These are phyloP conservation scores for Verticillium longisporum DNA, from an alignment of 2,329 filamentous ascomycete genomes.

Conservation along the genomic window DNA sequence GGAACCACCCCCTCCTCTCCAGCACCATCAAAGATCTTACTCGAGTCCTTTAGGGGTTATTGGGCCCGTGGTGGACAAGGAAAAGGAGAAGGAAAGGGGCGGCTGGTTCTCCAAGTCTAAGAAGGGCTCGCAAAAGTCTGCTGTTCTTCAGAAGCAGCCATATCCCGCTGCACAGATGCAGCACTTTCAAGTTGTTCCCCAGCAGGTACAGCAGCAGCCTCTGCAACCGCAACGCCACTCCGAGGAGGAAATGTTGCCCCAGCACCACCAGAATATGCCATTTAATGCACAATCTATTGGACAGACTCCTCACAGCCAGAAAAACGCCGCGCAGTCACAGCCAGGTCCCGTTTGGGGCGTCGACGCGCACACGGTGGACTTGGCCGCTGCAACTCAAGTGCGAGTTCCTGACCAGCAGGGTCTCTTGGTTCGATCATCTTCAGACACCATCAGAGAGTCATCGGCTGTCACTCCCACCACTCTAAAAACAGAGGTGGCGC, in stretches of 20 bases:
- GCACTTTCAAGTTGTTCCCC: not conserved
- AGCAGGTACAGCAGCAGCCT: not conserved
- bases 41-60: not conserved
- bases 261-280: not conserved
- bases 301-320: not conserved
- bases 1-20: not conserved
- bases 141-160: conserved; percentile 6
- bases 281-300: not conserved
- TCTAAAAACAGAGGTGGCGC: not conserved
- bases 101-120: conserved; percentile 12
- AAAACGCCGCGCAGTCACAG: not conserved
- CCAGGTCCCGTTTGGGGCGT: not conserved
- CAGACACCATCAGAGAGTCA: not conserved
- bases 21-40: not conserved
- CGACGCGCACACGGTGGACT: not conserved
- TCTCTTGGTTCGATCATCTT: not conserved
- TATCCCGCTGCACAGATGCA: not conserved
- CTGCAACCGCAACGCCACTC: not conserved
- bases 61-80: not conserved
- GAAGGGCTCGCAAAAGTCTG: conserved; percentile 5
- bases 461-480: not conserved
- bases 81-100: conserved; percentile 8
- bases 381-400: not conserved
- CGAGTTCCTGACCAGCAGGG: not conserved
- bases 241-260: not conserved